These are phyloP conservation scores for Fusarium gaditjirri DNA, from an alignment of 2,329 filamentous ascomycete genomes.

Conservation along the genomic window DNA sequence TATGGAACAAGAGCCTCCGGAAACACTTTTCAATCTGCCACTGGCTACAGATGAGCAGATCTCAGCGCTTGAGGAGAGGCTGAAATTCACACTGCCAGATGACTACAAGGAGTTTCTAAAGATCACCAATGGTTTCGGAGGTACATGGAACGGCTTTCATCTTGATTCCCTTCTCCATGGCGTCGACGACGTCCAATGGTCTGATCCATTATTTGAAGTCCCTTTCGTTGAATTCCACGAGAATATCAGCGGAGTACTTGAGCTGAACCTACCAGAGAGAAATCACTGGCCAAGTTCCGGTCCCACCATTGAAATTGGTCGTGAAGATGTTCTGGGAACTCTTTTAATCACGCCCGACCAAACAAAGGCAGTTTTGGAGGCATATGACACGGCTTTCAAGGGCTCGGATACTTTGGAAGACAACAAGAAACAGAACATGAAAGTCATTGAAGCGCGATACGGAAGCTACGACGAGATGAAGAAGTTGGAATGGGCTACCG, in stretches of 20 bases:
- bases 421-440: constrained; percentile 9
- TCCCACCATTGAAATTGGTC: constrained; percentile 13
- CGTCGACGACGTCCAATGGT: constrained; percentile 29
- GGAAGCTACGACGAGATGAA: constrained; percentile 33
- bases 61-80: constrained; percentile 11
- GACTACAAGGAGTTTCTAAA: constrained; percentile 38
- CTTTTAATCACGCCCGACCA: constrained; percentile 12
- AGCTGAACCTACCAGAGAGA: background rate
- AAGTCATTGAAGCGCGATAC: constrained; percentile 16
- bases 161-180: constrained; percentile 3
- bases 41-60: constrained; percentile 34
- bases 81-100: constrained; percentile 3
- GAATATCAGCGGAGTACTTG: background rate
- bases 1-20: constrained; percentile 1
- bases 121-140: constrained; percentile 34
- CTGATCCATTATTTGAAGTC: background rate
- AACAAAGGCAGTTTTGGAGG: constrained; percentile 7
- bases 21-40: constrained; percentile 26
- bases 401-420: background rate
- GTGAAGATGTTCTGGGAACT: constrained; percentile 1
- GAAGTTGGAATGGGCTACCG: constrained; percentile 14
- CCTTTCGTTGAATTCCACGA: constrained; percentile 18
- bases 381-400: constrained; percentile 21
- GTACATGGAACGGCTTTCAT: constrained; percentile 34
- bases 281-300: constrained; percentile 24